phyloP scores from a whole-genome alignment of 768 basidiomycete genomes.

The Leccinum incarnatum region DNA sequence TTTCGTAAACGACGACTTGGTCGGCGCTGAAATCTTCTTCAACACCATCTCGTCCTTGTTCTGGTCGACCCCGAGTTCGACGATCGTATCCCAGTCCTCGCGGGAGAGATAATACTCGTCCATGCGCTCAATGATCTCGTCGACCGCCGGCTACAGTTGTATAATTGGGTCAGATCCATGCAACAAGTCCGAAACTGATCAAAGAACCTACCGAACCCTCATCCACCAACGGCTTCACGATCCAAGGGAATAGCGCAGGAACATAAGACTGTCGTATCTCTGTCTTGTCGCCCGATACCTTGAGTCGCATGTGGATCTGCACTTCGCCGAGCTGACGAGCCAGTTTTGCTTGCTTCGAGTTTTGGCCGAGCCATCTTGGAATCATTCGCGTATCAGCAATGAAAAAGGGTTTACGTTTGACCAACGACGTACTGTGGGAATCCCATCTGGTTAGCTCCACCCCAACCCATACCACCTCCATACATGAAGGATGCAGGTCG shows the following conservation, averaged over 20 bases:
- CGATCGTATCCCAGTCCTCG: slow-evolving; percentile 96
- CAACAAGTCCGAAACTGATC: neutral
- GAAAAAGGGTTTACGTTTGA: neutral
- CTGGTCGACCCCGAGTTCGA: slow-evolving; percentile 88
- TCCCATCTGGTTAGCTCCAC: slow-evolving; percentile 60
- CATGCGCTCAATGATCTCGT: slow-evolving; percentile 83
- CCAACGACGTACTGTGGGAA: slow-evolving; percentile 75
- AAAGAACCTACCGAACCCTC: slow-evolving; percentile 62
- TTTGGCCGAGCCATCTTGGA: slow-evolving; percentile 92
- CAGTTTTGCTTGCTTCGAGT: slow-evolving; percentile 88
- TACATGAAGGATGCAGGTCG: slow-evolving; percentile 83
- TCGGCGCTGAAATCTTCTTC: slow-evolving; percentile 79
- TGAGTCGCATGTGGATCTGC: slow-evolving; percentile 93
- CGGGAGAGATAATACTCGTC: slow-evolving; percentile 91
- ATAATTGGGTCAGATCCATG: neutral
- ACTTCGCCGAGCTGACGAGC: slow-evolving; percentile 80
- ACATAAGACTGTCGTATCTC: slow-evolving; percentile 93
- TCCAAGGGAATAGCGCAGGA: slow-evolving; percentile 78
- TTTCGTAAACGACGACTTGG: slow-evolving; percentile 82
- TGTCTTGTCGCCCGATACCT: slow-evolving; percentile 83
- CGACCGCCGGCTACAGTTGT: slow-evolving; percentile 48
- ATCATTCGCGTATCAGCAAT: neutral
- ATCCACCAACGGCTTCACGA: slow-evolving; percentile 77
- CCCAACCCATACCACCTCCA: slow-evolving; percentile 65
- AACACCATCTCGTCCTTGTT: slow-evolving; percentile 69